These are phyloP conservation scores for Scheffersomyces coipomensis DNA, from an alignment of 805 yeast genomes.

Conservation along the genomic window DNA sequence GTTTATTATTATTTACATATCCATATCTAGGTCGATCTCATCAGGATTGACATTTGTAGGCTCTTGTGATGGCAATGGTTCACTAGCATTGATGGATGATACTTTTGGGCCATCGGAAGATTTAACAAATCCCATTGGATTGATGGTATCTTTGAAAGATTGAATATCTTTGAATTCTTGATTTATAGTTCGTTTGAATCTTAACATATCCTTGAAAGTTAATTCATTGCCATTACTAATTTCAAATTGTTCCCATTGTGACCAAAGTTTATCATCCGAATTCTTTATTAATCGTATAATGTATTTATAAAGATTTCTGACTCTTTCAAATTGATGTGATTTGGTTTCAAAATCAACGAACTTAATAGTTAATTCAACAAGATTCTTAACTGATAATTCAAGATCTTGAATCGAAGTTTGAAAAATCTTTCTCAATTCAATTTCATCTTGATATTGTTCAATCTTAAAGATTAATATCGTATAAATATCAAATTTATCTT, in stretches of 20 bases:
- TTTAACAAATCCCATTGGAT: conserved; percentile 51
- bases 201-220: conserved; percentile 71
- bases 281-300: conserved; percentile 19
- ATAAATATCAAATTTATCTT: conserved; percentile 24
- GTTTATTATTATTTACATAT: conserved; percentile 14
- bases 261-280: conserved; percentile 44
- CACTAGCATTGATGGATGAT: conserved; percentile 1
- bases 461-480: conserved; percentile 7
- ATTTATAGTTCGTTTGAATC: conserved; percentile 48
- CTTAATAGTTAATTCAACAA: conserved; percentile 44
- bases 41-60: conserved; percentile 45
- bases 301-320: conserved; percentile 57
- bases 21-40: conserved; percentile 58
- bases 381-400: conserved; percentile 40
- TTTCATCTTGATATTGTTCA: conserved; percentile 12
- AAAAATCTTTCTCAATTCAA: conserved; percentile 34
- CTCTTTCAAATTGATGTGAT: conserved; percentile 55
- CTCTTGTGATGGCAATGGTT: conserved; percentile 2
- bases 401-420: conserved; percentile 41
- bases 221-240: conserved; percentile 66
- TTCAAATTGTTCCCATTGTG: conserved; percentile 74
- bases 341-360: conserved; percentile 59
- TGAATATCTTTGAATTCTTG: conserved; percentile 16
- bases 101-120: conserved; percentile 16
- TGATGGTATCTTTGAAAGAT: conserved; percentile 13